Percentiles rank a stretch among this genome's conserved stretches.
Evolutionary conservation across 768 basidiomycete species (phyloP).

Genomic region (Suillus discolor): DNA sequence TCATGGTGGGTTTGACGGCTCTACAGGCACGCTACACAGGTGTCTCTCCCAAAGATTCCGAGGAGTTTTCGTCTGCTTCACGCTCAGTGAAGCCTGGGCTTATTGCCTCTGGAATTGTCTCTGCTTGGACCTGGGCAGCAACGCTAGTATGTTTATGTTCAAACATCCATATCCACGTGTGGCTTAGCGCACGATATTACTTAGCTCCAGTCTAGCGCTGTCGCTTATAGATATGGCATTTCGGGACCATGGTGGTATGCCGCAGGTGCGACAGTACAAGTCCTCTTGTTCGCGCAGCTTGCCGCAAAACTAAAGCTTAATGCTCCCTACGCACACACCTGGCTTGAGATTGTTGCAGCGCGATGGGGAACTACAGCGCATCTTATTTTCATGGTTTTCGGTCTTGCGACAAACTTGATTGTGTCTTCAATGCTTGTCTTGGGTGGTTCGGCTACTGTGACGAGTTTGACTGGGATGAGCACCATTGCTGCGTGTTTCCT

Average conservation of each 20-base stretch:
- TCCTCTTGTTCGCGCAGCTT: conserved; percentile 89
- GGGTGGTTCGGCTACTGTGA: conserved; percentile 86
- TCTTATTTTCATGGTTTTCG: conserved; percentile 87
- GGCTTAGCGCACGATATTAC: conserved; percentile 14
- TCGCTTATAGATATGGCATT: conserved; percentile 85
- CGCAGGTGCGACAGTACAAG: conserved; percentile 85
- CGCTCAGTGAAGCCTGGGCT: conserved; percentile 88
- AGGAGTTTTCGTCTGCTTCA: conserved; percentile 84
- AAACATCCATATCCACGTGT: background rate
- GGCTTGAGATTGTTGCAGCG: conserved; percentile 81
- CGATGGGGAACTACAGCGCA: conserved; percentile 85
- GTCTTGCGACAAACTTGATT: conserved; percentile 89
- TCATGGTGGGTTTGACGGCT: conserved; percentile 78
- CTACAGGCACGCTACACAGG: conserved; percentile 84
- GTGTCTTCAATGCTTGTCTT: conserved; percentile 86
- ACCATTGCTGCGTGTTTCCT: conserved; percentile 92
- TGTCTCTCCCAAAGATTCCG: conserved; percentile 76
- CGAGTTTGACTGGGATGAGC: conserved; percentile 85
- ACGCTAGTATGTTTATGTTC: conserved; percentile 51
- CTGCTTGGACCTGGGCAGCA: conserved; percentile 91
- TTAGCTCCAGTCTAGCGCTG: conserved; percentile 77
- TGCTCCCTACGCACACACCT: conserved; percentile 87
- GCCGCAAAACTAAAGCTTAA: conserved; percentile 92
- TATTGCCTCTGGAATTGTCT: conserved; percentile 91
- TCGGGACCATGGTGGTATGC: conserved; percentile 93